Evolutionary conservation across 73 alveolate genomes (phyloP), one percentile per base, ranked within the genome.

Genomic region (Paramecium bursaria): DNA sequence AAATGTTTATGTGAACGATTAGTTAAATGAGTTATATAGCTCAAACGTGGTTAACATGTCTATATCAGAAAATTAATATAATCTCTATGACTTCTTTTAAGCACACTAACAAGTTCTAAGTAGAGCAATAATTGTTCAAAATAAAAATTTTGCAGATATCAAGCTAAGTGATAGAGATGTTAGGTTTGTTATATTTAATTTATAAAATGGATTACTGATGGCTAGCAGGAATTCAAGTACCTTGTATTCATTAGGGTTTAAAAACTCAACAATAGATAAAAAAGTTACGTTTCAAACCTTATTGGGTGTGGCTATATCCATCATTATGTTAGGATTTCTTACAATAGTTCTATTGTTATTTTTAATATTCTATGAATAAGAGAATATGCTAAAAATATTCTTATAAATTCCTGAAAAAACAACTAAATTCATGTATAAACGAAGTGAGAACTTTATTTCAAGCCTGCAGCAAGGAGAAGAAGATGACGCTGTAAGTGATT

Each of bases 371-470:
- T 57, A 23, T 23, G 33, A 15, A 23, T 6, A 57, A 30, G 47
- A 57, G 15, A 30, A 57, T 30, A 57, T 57, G 17, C 76, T 57
- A 2, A 30, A 57, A 57, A 30, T 57, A 30, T 57, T 54, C 33
- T n/a, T 57, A 2, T 48, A 57, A 10, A 57, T 57, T 25, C 76
- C 76, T 23, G 76, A 57, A 14, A 57, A 26, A 13, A 57, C 51
- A 3, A 29, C 33, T 27, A 57, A 57, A 57, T 57, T 10, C 33
- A 30, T 23, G 13, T 57, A 57, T 13, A 57, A 57, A 6, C 27
- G 33, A 57, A 57, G 76, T 57, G 76, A 57, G 19, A 57, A 57
- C 33, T 54, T 57, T 57, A 57, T 57, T n/a, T 57, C 51, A 11
- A 57, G 33, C 33, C 33, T 57, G 3, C 33, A 57, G 26, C 21